Conservation (phyloP, 176 grass and related monocot species). For the Dendrocalamus sinicus region DNA sequence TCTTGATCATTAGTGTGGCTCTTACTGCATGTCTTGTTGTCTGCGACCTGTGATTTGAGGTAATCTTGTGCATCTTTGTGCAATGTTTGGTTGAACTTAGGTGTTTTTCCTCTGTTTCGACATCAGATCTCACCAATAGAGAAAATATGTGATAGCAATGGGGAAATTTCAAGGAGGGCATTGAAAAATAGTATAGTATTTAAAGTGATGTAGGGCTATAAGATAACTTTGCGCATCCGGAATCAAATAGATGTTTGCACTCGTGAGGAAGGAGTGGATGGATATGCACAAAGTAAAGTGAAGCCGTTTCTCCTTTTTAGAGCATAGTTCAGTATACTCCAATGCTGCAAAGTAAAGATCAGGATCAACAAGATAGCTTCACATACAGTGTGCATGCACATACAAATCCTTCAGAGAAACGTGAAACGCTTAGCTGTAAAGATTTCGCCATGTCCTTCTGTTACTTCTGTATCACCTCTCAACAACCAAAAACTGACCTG, state of each 20-base stretch:
- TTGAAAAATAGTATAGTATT: not conserved
- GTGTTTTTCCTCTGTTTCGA: not conserved
- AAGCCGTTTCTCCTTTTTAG: not conserved
- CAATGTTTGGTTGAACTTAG: not conserved
- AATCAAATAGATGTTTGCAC: not conserved
- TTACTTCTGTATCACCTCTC: constrained; percentile 4
- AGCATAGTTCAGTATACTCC: not conserved
- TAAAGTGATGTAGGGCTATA: not conserved
- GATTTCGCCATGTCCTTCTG: not conserved
- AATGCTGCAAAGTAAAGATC: constrained; percentile 18
- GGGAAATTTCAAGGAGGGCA: constrained; percentile 4
- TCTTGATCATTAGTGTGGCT: not conserved
- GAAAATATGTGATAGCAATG: not conserved
- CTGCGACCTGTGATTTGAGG: not conserved
- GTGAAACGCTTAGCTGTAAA: constrained; percentile 13
- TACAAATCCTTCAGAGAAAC: not conserved
- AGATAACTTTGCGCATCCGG: constrained; percentile 8
- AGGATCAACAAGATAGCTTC: constrained; percentile 33
- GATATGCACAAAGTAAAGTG: constrained; percentile 3
- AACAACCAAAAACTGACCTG: constrained; percentile 4
- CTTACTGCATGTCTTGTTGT: not conserved
- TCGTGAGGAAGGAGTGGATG: constrained; percentile 14
- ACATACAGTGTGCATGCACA: not conserved
- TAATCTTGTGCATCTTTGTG: not conserved
- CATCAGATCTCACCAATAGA: constrained; percentile 8